Evolutionary conservation across 2,329 filamentous ascomycete genomes (phyloP), one percentile per base, ranked within the genome.

Genomic region (Exutisphaerella laricina): DNA sequence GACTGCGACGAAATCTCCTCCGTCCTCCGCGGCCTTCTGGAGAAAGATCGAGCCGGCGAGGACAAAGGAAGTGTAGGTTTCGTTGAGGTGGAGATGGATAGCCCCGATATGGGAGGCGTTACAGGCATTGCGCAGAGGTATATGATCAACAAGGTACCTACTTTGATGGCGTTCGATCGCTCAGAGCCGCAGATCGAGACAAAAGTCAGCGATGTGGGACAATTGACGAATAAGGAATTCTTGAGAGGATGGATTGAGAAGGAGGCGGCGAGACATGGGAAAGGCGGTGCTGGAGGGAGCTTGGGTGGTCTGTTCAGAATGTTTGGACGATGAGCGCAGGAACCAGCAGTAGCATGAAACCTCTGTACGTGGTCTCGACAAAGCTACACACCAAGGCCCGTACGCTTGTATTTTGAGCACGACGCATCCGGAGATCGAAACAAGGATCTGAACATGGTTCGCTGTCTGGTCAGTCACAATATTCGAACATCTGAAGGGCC

Each of bases 111-210:
- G 23, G 70, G 66, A 4, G 60, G 59, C 7, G 38, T 61, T 0
- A 43, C 50, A 17, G 59, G 69, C 59, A 37, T 53, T 66, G 62
- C 61, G 0, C 53, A 71, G 26, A 60, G 59, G 41, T 73, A 70
- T 50, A 58, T 62, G 57, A 70, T 74, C 43, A 67, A 66, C 18
- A 66, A 64, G 13, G 66, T 74, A 51, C 72, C 72, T 1, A 74
- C 71, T 8, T 47, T 75, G 23, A 55, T 75, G 38, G 66, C 71
- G 0, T 75, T 75, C 48, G 70, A 70, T 48, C 60, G 71, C 13
- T 63, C 68, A 42, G 72, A 75, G 50, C 65, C 72, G 31, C 71
- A 74, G 50, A 55, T 72, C 20, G 66, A 70, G 49, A 74, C 70
- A 1, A 67, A 65, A 43, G 51, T 74, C 10, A 63, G 61, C 4